Conservation (phyloP, 202 grass and related monocot species). For the Schoenoplectus triqueter region DNA sequence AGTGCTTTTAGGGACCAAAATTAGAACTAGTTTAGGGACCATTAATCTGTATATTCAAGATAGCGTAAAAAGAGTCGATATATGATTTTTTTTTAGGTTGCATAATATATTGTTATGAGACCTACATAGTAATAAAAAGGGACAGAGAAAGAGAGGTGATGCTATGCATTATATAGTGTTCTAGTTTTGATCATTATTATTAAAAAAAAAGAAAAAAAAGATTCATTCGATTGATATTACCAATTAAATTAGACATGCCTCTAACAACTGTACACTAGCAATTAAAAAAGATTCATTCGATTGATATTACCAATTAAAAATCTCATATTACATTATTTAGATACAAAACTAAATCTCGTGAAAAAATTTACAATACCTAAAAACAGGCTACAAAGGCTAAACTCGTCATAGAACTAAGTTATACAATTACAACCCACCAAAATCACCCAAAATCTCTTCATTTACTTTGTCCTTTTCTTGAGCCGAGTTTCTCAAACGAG, state of each 20-base stretch:
- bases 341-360: neutral
- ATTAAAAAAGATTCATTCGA: too few species aligned
- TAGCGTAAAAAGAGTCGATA: too few species aligned
- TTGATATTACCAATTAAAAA: too few species aligned
- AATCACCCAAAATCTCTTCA: constrained; percentile 32
- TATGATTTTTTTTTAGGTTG: too few species aligned
- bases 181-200: too few species aligned
- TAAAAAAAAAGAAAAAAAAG: too few species aligned
- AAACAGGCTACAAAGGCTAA: neutral
- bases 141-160: neutral
- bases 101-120: neutral
- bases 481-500: constrained; percentile 49
- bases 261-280: neutral
- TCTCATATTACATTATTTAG: constrained; percentile 4
- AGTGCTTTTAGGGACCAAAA: neutral
- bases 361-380: constrained; percentile 23
- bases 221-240: neutral
- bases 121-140: too few species aligned
- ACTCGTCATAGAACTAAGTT: neutral
- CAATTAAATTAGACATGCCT: neutral
- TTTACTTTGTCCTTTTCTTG: constrained; percentile 37
- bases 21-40: neutral
- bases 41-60: neutral
- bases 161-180: too few species aligned
- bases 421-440: constrained; percentile 4